These are phyloP conservation scores for Ehretia macrophylla DNA, from an alignment of 257 asterid genomes.

Conservation along the genomic window DNA sequence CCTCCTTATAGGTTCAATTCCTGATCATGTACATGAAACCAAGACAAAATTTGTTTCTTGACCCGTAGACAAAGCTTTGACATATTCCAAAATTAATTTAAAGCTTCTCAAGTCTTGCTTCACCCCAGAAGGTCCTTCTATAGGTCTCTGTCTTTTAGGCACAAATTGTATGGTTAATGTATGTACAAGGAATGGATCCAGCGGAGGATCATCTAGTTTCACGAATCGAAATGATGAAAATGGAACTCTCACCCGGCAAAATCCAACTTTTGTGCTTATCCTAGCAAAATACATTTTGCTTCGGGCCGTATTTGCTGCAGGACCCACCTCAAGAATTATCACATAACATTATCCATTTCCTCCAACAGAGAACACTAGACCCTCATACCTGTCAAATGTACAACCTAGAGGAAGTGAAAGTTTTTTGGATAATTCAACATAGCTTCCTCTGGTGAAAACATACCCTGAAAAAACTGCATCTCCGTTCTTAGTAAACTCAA, in stretches of 20 bases:
- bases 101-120: no score
- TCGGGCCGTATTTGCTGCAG: conserved; percentile 63
- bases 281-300: no score
- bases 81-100: no score
- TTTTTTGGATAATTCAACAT: conserved; percentile 62
- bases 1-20: conserved; percentile 74
- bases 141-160: no score
- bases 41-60: conserved; percentile 91
- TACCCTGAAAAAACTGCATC: no score
- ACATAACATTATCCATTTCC: no score
- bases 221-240: no score
- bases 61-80: conserved; percentile 89
- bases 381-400: conserved; percentile 93
- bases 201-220: conserved; percentile 89
- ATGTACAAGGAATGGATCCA: conserved; percentile 94
- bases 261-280: no score
- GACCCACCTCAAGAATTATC: conserved; percentile 92
- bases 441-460: conserved; percentile 93
- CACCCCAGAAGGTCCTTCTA: no score
- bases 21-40: conserved; percentile 96
- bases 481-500: no score
- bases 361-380: conserved; percentile 87
- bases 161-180: conserved; percentile 87
- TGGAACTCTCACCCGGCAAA: no score
- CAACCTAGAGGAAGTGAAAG: conserved; percentile 83